phyloP scores from a whole-genome alignment of 371 early-diverging fungal species.

The Mortierella sp. region DNA sequence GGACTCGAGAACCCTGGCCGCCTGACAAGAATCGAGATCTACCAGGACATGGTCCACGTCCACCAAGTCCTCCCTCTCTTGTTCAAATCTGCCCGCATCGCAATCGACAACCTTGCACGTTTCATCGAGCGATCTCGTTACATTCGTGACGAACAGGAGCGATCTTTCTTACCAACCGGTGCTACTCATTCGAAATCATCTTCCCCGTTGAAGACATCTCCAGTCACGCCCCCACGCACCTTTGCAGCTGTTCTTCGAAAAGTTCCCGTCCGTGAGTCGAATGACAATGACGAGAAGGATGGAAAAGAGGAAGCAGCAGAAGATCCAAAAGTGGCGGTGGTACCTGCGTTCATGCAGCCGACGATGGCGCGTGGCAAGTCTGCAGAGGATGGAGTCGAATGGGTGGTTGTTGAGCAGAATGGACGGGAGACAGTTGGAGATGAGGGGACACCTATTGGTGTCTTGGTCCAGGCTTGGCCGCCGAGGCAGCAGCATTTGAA shows the following conservation, averaged over 20 bases:
- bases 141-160: conserved; percentile 16
- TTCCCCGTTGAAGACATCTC: neutral
- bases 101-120: conserved; percentile 34
- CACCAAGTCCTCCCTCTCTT: conserved; percentile 32
- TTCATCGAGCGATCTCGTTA: conserved; percentile 36
- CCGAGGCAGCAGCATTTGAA: neutral
- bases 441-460: conserved; percentile 19
- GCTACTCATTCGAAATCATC: neutral
- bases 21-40: conserved; percentile 33
- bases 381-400: conserved; percentile 30
- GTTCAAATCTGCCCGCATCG: conserved; percentile 20
- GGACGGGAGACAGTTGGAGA: conserved; percentile 25
- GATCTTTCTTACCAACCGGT: neutral
- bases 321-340: neutral
- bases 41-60: conserved; percentile 50
- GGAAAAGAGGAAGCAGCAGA: neutral
- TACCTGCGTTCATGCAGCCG: conserved; percentile 20
- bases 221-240: neutral
- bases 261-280: neutral
- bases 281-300: neutral
- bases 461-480: conserved; percentile 15
- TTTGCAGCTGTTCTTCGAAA: conserved; percentile 14
- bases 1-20: conserved; percentile 32
- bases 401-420: conserved; percentile 35
- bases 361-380: conserved; percentile 24